Evolutionary conservation across 805 yeast species (phyloP), one percentile per base, ranked within the genome.

Genomic region (Torulaspora microellipsoides): DNA sequence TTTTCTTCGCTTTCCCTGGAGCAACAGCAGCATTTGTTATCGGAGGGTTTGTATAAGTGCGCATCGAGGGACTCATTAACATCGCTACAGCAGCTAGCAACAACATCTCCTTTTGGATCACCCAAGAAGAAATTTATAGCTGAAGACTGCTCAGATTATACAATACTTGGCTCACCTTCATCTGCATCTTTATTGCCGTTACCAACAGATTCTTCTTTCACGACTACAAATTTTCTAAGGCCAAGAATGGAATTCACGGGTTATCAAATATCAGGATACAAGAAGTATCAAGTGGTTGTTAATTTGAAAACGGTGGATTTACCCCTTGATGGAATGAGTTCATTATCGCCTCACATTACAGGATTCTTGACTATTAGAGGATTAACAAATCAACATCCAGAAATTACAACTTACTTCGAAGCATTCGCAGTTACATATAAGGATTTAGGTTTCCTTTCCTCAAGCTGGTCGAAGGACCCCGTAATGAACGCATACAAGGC

Each of bases 351-450:
- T 34, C 68, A 63, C 41, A 38, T 78, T 25, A 67, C 82, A 4
- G 95, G 95, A 2, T 81, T 77, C 47, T 66, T 85, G 36, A 80
- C 82, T 38, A 85, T 85, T 40, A 70, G 76, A 36, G 87, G 89
- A 2, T 67, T 85, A 31, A 83, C 91, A 0, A 77, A 73, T 40
- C 69, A 77, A 23, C 75, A 81, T 53, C 87, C 89, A 1, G 79
- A 80, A 53, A 81, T 85, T 47, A 75, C 81, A n/a, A 85, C 93
- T 1, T 83, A 77, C 58, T 85, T 85, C 66, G 81, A 77, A 53
- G 83, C 58, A 7, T 60, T 44, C 42, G 60, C 63, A 1, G 64
- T 60, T 9, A 61, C 61, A 4, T 54, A 55, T 32, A 51, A 48
- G 27, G 49, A 43, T 12, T 35, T 50, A 20, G 64, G 64, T n/a